Conservation (phyloP, 768 basidiomycete genomes). For the Leucosporidium yakuticum region DNA sequence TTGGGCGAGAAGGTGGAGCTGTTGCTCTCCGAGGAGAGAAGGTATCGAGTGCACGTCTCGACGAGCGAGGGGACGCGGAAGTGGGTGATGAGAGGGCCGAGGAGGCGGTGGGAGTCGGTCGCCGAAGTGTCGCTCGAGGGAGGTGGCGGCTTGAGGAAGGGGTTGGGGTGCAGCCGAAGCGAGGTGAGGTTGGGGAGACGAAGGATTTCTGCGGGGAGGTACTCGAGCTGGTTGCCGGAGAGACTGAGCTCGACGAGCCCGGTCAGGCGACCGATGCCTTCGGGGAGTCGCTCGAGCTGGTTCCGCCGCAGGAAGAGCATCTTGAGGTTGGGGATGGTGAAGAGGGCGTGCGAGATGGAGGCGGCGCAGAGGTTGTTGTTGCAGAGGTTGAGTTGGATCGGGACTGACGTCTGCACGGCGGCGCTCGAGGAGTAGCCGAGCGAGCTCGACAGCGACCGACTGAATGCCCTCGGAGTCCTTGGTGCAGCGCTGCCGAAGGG, state of each 20-base stretch:
- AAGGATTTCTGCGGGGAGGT: slow-evolving; percentile 30
- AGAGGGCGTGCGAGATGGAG: slow-evolving; percentile 29
- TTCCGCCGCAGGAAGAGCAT: slow-evolving; percentile 28
- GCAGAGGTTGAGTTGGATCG: slow-evolving; percentile 21
- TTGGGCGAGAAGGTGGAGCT: not conserved
- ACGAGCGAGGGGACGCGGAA: slow-evolving; percentile 25
- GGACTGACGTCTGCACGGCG: too few relatives aligned
- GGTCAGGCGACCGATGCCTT: slow-evolving; percentile 23
- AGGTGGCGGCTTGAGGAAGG: slow-evolving; percentile 7
- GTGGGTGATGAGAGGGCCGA: slow-evolving; percentile 22
- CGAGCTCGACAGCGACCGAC: not conserved
- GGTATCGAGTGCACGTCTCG: slow-evolving; percentile 25
- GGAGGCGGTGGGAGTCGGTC: slow-evolving; percentile 6
- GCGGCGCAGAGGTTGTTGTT: slow-evolving; percentile 23
- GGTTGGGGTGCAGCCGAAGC: slow-evolving; percentile 24
- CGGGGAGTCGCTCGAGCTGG: slow-evolving; percentile 26
- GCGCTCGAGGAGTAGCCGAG: too few relatives aligned
- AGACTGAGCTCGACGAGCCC: slow-evolving; percentile 23
- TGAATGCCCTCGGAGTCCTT: not conserved
- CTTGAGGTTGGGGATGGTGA: slow-evolving; percentile 25
- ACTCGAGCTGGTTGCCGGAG: slow-evolving; percentile 15
- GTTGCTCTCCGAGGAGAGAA: slow-evolving; percentile 20
- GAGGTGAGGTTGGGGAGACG: not conserved
- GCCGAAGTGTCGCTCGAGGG: not conserved
- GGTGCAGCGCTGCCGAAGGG: not conserved